phyloP scores from a whole-genome alignment of 2,329 filamentous ascomycete species.

The Fusarium succisae region DNA sequence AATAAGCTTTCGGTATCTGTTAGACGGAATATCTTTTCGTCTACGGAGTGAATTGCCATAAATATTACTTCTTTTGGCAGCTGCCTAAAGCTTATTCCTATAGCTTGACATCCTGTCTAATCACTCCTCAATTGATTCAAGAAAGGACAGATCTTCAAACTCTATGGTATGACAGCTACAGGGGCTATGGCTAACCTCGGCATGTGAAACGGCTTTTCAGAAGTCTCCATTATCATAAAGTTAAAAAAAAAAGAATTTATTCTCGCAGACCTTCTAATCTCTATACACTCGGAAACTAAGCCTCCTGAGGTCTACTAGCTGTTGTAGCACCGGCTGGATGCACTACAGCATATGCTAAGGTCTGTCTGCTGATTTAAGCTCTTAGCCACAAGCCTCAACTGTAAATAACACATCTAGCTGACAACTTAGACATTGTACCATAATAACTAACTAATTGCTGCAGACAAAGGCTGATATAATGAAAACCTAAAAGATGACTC shows the following conservation, averaged over 20 bases:
- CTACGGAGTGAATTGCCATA: fast-evolving
- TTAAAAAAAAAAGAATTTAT: neutral
- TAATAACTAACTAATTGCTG: too few relatives aligned
- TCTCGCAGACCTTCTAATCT: neutral
- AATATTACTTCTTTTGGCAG: neutral
- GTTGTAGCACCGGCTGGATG: too few relatives aligned
- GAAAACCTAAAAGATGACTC: too few relatives aligned
- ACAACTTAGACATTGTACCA: too few relatives aligned
- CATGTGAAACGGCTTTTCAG: neutral
- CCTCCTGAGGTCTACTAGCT: too few relatives aligned
- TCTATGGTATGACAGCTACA: too few relatives aligned
- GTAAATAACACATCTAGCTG: too few relatives aligned
- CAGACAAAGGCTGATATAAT: too few relatives aligned
- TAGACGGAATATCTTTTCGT: neutral
- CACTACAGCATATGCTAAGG: too few relatives aligned
- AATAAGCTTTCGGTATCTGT: neutral
- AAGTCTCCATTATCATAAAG: neutral
- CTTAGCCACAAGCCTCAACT: too few relatives aligned
- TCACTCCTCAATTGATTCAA: fast-evolving
- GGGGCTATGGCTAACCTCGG: neutral
- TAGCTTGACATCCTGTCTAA: fast-evolving
- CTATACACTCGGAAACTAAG: too few relatives aligned
- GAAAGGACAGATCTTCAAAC: neutral
- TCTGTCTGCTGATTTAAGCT: too few relatives aligned
- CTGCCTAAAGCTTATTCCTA: neutral